A percentile compares a stretch with the other conserved stretches of the same genome.
These are phyloP conservation scores for Penicillium antarcticum DNA, from an alignment of 495 filamentous ascomycete species.

Conservation along the genomic window DNA sequence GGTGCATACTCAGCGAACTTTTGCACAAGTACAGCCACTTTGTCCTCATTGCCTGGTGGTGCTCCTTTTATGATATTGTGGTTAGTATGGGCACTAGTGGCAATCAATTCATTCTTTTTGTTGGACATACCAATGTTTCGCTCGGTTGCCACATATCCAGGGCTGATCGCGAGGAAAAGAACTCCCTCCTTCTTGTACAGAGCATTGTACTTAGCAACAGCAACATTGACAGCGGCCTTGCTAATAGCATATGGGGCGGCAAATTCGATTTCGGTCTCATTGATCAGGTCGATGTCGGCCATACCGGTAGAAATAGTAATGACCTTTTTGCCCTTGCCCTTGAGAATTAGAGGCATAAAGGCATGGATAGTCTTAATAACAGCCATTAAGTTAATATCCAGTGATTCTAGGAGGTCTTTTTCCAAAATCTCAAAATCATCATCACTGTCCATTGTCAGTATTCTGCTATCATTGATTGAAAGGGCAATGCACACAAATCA, in stretches of 20 bases:
- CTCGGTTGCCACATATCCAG: conserved; percentile 44
- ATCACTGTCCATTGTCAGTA: conserved; percentile 13
- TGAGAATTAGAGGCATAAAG: conserved; percentile 51
- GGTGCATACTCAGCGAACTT: conserved; percentile 45
- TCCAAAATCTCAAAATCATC: conserved; percentile 25
- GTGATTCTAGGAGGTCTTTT: conserved; percentile 18
- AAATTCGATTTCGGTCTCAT: conserved; percentile 23
- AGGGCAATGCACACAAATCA: conserved; percentile 23
- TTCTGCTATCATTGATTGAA: neutral
- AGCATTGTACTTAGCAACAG: conserved; percentile 47
- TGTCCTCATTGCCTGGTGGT: conserved; percentile 33
- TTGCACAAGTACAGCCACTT: conserved; percentile 19
- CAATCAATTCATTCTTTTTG: too few species aligned
- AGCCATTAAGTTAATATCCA: conserved; percentile 44
- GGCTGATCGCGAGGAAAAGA: conserved; percentile 47
- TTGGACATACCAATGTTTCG: conserved; percentile 16
- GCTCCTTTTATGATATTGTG: conserved; percentile 17
- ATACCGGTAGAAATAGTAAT: conserved; percentile 49
- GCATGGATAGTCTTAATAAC: conserved; percentile 49
- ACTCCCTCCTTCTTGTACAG: conserved; percentile 50
- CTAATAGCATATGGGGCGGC: conserved; percentile 29
- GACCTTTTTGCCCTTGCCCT: conserved; percentile 52
- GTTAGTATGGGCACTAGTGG: neutral
- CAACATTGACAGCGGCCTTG: conserved; percentile 46
- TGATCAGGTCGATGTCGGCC: conserved; percentile 44